These are phyloP conservation scores for Rubus parviflorus DNA, from an alignment of 306 rosid genomes.

Conservation along the genomic window DNA sequence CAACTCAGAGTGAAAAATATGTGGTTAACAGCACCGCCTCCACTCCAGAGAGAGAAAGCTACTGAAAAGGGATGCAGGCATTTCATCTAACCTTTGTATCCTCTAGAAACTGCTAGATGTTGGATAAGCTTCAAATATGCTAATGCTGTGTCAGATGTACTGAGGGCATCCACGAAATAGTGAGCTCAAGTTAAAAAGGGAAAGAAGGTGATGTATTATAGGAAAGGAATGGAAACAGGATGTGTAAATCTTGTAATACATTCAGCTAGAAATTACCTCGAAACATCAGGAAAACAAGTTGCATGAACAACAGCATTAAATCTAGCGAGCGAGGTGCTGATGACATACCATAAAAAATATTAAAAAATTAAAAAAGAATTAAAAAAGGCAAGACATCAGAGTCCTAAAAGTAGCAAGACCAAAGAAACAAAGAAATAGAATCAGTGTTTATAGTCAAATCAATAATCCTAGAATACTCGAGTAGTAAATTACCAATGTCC, in stretches of 20 bases:
- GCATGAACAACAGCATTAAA: conserved; percentile 83
- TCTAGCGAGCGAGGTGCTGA: conserved; percentile 78
- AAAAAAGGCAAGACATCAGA: conserved; percentile 18
- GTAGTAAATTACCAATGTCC: background rate
- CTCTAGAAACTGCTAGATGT: conserved; percentile 83
- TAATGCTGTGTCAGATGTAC: conserved; percentile 87
- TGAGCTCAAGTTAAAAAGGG: conserved; percentile 7
- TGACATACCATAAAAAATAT: conserved; percentile 9
- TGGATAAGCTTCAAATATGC: conserved; percentile 93
- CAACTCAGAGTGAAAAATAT: background rate
- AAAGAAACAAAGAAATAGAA: background rate
- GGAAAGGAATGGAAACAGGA: conserved; percentile 21
- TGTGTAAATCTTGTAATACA: conserved; percentile 17
- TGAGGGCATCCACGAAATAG: conserved; percentile 38
- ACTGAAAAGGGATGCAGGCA: conserved; percentile 15
- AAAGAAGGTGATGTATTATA: conserved; percentile 12
- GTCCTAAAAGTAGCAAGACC: background rate
- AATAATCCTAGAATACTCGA: background rate
- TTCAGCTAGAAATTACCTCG: conserved; percentile 63
- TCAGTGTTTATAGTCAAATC: background rate
- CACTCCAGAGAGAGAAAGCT: background rate
- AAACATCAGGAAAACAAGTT: conserved; percentile 89
- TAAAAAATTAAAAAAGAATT: background rate
- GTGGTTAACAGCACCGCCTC: background rate
- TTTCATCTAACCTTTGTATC: conserved; percentile 76